phyloP scores from a whole-genome alignment of 2,329 filamentous ascomycete species.

The Trichoderma koningii region DNA sequence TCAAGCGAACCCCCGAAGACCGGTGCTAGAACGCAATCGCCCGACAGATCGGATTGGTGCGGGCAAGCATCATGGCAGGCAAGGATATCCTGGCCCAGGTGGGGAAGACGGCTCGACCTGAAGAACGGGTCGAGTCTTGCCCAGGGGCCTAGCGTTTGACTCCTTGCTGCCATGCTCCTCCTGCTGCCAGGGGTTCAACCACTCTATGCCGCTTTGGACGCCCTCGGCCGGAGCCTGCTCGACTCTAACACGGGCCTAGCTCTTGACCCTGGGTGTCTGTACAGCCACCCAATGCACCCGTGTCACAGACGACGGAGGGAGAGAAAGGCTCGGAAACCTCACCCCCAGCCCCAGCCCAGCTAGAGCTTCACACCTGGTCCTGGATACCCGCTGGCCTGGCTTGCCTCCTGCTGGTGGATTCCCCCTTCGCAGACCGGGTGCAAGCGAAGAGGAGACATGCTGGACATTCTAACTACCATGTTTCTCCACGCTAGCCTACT shows the following conservation, averaged over 20 bases:
- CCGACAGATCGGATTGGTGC: constrained; percentile 28
- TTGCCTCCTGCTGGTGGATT: constrained; percentile 17
- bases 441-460: constrained; percentile 24
- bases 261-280: constrained; percentile 17
- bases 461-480: constrained; percentile 4
- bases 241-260: constrained; percentile 15
- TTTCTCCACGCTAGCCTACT: constrained; percentile 14
- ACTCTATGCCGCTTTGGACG: constrained; percentile 22
- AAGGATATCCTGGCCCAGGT: constrained; percentile 25
- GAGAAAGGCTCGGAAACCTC: constrained; percentile 5
- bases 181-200: constrained; percentile 2
- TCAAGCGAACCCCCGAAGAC: constrained; percentile 3
- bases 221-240: constrained; percentile 19
- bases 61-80: constrained; percentile 27
- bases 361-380: constrained; percentile 19
- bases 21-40: constrained; percentile 27
- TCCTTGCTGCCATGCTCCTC: constrained; percentile 21
- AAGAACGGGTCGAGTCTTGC: constrained; percentile 18
- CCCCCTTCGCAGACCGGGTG: constrained; percentile 19
- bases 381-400: constrained; percentile 27
- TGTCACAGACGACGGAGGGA: constrained; percentile 28
- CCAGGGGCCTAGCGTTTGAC: constrained; percentile 28
- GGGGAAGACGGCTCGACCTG: constrained; percentile 27
- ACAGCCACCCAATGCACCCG: constrained; percentile 22
- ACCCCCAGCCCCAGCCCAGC: constrained; percentile 23